Conservation (phyloP, 495 filamentous ascomycete species). For the Evansstolkia leycettana region DNA sequence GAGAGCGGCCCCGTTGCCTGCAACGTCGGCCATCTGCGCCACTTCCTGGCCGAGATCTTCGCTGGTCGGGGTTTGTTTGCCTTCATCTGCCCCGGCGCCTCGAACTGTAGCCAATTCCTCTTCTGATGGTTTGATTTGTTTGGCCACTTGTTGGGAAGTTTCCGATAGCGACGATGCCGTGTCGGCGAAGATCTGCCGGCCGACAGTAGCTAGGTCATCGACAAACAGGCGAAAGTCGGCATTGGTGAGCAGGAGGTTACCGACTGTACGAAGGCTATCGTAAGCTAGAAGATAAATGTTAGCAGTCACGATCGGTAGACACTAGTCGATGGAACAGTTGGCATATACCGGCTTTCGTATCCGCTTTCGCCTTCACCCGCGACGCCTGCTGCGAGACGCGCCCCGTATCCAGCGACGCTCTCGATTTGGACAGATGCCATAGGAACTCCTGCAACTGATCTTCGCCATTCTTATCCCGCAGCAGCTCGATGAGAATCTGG, state of each 20-base stretch:
- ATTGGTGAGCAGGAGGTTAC: slow-evolving; percentile 74
- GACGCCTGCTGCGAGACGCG: slow-evolving; percentile 51
- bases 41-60: slow-evolving; percentile 52
- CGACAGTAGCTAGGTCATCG: slow-evolving; percentile 67
- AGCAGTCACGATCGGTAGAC: too few relatives aligned
- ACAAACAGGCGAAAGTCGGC: slow-evolving; percentile 82
- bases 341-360: slow-evolving; percentile 59
- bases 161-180: slow-evolving; percentile 67
- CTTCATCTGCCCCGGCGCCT: slow-evolving; percentile 43
- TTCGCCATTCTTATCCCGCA: slow-evolving; percentile 68
- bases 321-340: too few relatives aligned
- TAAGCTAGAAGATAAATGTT: slow-evolving; percentile 44
- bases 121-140: slow-evolving; percentile 54
- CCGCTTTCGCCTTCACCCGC: slow-evolving; percentile 57
- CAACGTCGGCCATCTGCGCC: slow-evolving; percentile 46
- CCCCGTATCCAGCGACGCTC: slow-evolving; percentile 53
- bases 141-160: slow-evolving; percentile 58
- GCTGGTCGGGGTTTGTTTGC: slow-evolving; percentile 35
- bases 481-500: slow-evolving; percentile 58
- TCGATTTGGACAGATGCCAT: slow-evolving; percentile 69
- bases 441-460: slow-evolving; percentile 87
- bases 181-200: slow-evolving; percentile 76
- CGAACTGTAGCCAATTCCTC: slow-evolving; percentile 45
- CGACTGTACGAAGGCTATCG: slow-evolving; percentile 71
- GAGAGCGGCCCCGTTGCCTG: slow-evolving; percentile 49